Evolutionary conservation across 352 stramenopile species (phyloP).

Genomic region (Elongisporangium undulatum): DNA sequence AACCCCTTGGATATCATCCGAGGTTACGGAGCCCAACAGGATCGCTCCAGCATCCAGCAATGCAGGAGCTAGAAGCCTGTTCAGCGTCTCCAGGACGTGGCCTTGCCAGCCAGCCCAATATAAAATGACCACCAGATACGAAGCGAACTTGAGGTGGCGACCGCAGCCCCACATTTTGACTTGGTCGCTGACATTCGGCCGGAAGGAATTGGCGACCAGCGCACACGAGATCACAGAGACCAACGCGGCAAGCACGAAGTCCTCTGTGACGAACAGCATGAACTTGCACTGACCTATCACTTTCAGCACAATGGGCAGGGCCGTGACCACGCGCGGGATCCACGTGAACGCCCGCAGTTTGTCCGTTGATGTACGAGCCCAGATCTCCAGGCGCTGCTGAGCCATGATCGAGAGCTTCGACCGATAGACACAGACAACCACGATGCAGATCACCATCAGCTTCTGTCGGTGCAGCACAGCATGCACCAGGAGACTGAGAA

Average conservation of each 20-base stretch:
- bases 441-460: conserved; percentile 68
- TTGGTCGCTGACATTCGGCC: conserved; percentile 17
- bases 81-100: conserved; percentile 37
- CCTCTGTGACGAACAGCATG: conserved; percentile 65
- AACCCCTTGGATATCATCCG: conserved; percentile 33
- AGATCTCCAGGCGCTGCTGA: conserved; percentile 27
- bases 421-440: conserved; percentile 58
- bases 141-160: conserved; percentile 60
- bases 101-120: conserved; percentile 61
- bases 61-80: conserved; percentile 42
- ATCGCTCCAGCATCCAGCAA: conserved; percentile 65
- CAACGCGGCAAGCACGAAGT: conserved; percentile 25
- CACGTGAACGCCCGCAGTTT: conserved; percentile 60
- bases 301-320: conserved; percentile 64
- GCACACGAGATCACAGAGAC: conserved; percentile 29
- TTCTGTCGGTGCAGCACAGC: conserved; percentile 62
- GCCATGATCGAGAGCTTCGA: conserved; percentile 43
- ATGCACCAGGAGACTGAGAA: conserved; percentile 48
- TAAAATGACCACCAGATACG: conserved; percentile 44
- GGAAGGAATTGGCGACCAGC: conserved; percentile 31
- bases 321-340: conserved; percentile 38
- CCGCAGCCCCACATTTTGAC: conserved; percentile 55
- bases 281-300: conserved; percentile 71
- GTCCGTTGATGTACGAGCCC: conserved; percentile 58
- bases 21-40: conserved; percentile 42